A percentile compares a stretch with the other conserved stretches of the same genome.
Conservation (phyloP, 352 stramenopile genomes). For the Pythium utonaiense region DNA sequence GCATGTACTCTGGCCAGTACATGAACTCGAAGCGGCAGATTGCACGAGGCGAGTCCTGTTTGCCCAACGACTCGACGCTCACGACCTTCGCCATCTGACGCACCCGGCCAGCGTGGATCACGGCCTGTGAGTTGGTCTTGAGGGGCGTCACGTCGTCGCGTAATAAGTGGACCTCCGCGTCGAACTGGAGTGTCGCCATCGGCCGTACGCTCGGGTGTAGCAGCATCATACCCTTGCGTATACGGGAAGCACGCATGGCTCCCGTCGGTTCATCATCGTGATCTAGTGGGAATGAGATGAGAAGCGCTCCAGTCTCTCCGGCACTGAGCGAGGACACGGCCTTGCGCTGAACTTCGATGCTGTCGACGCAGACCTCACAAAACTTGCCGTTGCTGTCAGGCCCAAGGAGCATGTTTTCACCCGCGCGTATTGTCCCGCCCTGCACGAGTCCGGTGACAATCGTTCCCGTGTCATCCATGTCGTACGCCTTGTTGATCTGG, state of each 20-base stretch:
- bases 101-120: constrained; percentile 80
- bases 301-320: constrained; percentile 64
- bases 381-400: constrained; percentile 57
- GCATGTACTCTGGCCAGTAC: constrained; percentile 85
- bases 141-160: constrained; percentile 41
- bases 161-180: constrained; percentile 74
- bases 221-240: constrained; percentile 72
- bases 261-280: not conserved
- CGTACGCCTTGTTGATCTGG: constrained; percentile 76
- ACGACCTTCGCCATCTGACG: constrained; percentile 81
- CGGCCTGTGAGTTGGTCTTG: constrained; percentile 71
- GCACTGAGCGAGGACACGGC: constrained; percentile 50
- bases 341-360: constrained; percentile 78
- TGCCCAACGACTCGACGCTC: constrained; percentile 26
- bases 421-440: constrained; percentile 57
- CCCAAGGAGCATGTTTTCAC: constrained; percentile 64
- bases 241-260: constrained; percentile 17
- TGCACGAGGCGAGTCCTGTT: constrained; percentile 25
- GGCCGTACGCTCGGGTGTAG: constrained; percentile 62
- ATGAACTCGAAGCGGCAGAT: constrained; percentile 85
- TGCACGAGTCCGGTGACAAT: constrained; percentile 73
- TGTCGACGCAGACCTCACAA: constrained; percentile 61
- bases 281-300: constrained; percentile 29
- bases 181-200: constrained; percentile 64
- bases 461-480: constrained; percentile 63